Base-by-base conservation (phyloP, 352 stramenopile species). In the Globisporangium perplexum region DNA sequence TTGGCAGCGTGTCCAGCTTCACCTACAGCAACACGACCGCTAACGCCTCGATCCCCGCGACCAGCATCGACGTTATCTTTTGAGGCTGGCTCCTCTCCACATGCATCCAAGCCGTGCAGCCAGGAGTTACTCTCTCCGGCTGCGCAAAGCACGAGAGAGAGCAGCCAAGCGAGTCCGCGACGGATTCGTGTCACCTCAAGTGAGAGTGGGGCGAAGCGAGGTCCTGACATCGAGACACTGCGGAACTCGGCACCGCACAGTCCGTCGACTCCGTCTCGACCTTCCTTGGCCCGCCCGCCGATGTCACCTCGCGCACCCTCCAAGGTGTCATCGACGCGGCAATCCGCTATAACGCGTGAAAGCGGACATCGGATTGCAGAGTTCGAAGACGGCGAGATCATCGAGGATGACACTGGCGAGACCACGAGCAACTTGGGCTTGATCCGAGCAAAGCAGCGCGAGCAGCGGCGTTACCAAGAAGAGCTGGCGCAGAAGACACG, bases 341-440 rank as follows among this genome's bases (percentile, higher is more conserved):
- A 24, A n/a, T 38, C 58, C 23, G 41, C 43, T 0, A 24, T 38
- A 10, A 45, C 30, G 10, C 49, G 4, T 3, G 38, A 36, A 17
- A 24, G 20, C 35, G 41, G 38, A 4, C 60, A 76, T 7, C 10
- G 42, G 42, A 59, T 58, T 10, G 44, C 68, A 30, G 71, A 78
- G 46, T 76, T 70, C 17, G 71, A 81, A 57, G 69, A 76, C 18
- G 71, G 74, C 20, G 67, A 77, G 49, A 48, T 67, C 17, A 26
- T 79, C 8, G 68, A 71, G 18, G 56, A 54, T 26, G 61, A 65
- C 11, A 11, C 41, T 28, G 52, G 48, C 26, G 61, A 65, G 11
- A 26, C 41, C 28, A 50, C 53, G 7, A 28, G 38, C n/a, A 43
- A 52, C 17, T 30, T 65, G 28, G 31, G 47, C 14, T 17, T 54